Evolutionary conservation across 2,329 filamentous ascomycete genomes (phyloP).

Genomic region (Clonostachys solani): DNA sequence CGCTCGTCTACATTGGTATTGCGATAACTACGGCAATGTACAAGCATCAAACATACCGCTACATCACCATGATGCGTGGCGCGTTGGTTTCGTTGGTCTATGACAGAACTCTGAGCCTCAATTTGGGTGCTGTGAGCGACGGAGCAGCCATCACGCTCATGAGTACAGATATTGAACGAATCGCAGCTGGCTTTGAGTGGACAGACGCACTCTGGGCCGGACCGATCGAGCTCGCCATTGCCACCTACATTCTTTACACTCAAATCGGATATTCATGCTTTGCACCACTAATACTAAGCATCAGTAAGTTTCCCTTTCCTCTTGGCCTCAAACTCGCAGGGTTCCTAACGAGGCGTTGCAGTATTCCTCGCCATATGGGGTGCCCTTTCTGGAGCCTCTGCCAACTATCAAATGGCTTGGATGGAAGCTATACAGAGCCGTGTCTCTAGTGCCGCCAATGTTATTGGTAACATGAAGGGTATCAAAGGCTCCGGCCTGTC

Average conservation of each 20-base stretch:
- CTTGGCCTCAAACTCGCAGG: no score
- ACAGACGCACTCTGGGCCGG: conserved; percentile 32
- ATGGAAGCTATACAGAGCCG: conserved; percentile 31
- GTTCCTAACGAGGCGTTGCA: background rate
- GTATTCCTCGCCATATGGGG: conserved; percentile 5
- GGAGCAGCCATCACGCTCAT: conserved; percentile 36
- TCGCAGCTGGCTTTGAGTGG: conserved; percentile 14
- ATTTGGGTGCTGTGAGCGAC: conserved; percentile 21
- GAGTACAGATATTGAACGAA: conserved; percentile 36
- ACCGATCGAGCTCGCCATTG: conserved; percentile 28
- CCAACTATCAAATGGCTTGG: conserved; percentile 33
- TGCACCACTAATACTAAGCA: conserved; percentile 17
- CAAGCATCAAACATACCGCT: conserved; percentile 26
- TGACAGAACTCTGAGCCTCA: conserved; percentile 33
- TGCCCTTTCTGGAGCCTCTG: conserved; percentile 3
- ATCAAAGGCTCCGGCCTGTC: conserved; percentile 38
- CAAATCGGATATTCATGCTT: conserved; percentile 23
- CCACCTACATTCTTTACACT: conserved; percentile 25
- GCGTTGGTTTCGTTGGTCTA: conserved; percentile 41
- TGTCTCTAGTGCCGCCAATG: conserved; percentile 29
- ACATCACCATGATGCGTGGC: conserved; percentile 27
- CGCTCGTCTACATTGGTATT: conserved; percentile 34
- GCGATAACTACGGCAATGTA: conserved; percentile 25
- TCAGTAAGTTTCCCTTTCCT: conserved; percentile 10
- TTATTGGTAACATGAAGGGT: conserved; percentile 33